Percentiles rank a stretch among this genome's conserved stretches.
Conservation (phyloP, 2,329 filamentous ascomycete genomes). For the Colletotrichum lupini region DNA sequence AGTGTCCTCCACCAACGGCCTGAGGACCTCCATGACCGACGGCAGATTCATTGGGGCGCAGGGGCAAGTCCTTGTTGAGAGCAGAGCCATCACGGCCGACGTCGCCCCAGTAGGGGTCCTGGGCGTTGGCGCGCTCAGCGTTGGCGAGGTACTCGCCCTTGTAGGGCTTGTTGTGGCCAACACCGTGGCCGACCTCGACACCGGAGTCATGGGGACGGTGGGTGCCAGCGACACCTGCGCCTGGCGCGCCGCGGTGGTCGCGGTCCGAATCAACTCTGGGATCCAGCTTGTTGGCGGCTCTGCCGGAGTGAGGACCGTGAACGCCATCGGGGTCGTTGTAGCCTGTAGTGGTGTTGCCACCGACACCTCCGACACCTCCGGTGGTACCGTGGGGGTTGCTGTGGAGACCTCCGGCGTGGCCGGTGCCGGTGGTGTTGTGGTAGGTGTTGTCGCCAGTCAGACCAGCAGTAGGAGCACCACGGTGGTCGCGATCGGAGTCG, state of each 20-base stretch:
- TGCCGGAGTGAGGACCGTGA: constrained; percentile 18
- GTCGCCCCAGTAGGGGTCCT: constrained; percentile 32
- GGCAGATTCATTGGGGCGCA: constrained; percentile 27
- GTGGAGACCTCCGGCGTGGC: constrained; percentile 39
- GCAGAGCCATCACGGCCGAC: constrained; percentile 17
- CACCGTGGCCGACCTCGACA: constrained; percentile 18
- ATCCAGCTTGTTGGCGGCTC: constrained; percentile 13
- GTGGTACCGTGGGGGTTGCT: constrained; percentile 40
- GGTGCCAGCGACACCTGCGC: constrained; percentile 2
- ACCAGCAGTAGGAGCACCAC: neutral
- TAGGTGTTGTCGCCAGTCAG: constrained; percentile 17
- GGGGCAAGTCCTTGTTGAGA: constrained; percentile 28
- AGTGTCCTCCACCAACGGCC: constrained; percentile 20
- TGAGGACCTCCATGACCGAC: neutral
- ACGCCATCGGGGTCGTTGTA: constrained; percentile 21
- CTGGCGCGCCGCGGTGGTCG: constrained; percentile 35
- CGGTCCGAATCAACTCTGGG: constrained; percentile 33
- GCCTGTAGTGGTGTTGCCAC: constrained; percentile 10
- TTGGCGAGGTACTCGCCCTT: neutral
- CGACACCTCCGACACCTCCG: constrained; percentile 46
- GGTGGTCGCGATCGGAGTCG: constrained; percentile 55
- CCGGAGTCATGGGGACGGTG: constrained; percentile 29
- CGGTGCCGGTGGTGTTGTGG: neutral
- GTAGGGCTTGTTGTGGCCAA: constrained; percentile 3
- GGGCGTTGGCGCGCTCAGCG: neutral